These are phyloP conservation scores for Diaporthe longicolla DNA, from an alignment of 2,329 filamentous ascomycete genomes.

Conservation along the genomic window DNA sequence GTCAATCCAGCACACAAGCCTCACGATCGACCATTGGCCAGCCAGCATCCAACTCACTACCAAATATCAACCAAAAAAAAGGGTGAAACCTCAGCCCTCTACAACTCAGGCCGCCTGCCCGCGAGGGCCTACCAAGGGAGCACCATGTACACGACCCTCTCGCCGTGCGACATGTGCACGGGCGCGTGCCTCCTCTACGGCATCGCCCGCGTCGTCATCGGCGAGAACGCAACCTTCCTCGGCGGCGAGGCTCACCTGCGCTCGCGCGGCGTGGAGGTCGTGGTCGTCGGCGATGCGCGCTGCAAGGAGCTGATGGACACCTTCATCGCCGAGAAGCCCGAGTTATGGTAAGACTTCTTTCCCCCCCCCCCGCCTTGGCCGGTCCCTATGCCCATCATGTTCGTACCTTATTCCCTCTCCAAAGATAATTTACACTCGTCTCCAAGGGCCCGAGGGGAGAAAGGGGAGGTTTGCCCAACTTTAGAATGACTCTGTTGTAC, in stretches of 20 bases:
- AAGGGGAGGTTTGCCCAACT: background rate
- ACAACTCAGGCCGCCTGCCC: constrained; percentile 79
- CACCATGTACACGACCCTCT: constrained; percentile 88
- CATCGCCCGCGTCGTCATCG: constrained; percentile 80
- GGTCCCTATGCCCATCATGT: too few species aligned
- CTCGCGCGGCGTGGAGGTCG: constrained; percentile 77
- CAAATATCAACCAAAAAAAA: constrained; percentile 52
- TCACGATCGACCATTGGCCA: background rate
- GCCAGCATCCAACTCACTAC: background rate
- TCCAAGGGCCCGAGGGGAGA: too few species aligned
- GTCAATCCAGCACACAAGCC: background rate
- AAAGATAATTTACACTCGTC: too few species aligned
- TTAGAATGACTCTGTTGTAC: background rate
- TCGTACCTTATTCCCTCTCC: too few species aligned
- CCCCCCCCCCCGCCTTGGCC: too few species aligned
- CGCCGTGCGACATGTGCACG: constrained; percentile 86
- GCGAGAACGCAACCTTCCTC: constrained; percentile 82
- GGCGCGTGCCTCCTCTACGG: constrained; percentile 84
- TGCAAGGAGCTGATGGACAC: constrained; percentile 78
- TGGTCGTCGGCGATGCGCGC: constrained; percentile 76
- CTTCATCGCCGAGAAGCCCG: constrained; percentile 80
- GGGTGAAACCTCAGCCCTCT: constrained; percentile 83
- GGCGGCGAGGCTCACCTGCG: constrained; percentile 80
- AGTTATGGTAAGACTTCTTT: constrained; percentile 71
- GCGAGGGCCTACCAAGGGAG: constrained; percentile 77